phyloP scores from a whole-genome alignment of 2,329 filamentous ascomycete genomes.

The Ramularia endophylla region DNA sequence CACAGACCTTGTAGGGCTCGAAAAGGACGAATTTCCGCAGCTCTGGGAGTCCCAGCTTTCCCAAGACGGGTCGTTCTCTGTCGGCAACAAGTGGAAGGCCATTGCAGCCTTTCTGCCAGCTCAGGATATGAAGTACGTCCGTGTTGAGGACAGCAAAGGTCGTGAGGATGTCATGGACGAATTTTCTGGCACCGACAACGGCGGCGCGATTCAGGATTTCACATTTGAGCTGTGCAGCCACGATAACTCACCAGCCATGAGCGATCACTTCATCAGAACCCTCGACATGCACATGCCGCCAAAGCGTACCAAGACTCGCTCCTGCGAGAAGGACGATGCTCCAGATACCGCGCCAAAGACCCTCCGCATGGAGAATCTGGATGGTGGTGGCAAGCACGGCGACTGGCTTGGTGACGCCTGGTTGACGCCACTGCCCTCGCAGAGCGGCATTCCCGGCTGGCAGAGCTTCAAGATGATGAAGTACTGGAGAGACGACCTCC shows the following conservation, averaged over 20 bases:
- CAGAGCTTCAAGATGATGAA: conserved; percentile 52
- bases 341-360: not conserved
- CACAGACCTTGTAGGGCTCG: conserved; percentile 32
- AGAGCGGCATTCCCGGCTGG: conserved; percentile 47
- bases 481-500: conserved; percentile 35
- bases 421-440: conserved; percentile 45
- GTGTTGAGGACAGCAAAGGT: conserved; percentile 11
- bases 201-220: conserved; percentile 27
- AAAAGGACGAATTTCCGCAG: conserved; percentile 35
- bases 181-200: conserved; percentile 29
- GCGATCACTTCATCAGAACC: conserved; percentile 37
- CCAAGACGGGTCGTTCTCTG: conserved; percentile 23
- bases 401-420: conserved; percentile 38
- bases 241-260: conserved; percentile 33
- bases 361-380: conserved; percentile 4
- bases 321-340: conserved; percentile 29
- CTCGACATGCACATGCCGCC: conserved; percentile 25
- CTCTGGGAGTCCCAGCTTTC: conserved; percentile 23
- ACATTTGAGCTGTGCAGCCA: conserved; percentile 18
- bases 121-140: conserved; percentile 25
- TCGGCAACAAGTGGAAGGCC: conserved; percentile 47
- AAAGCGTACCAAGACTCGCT: conserved; percentile 14
- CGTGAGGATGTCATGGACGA: conserved; percentile 22
- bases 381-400: conserved; percentile 1
- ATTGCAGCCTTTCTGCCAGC: conserved; percentile 40